A percentile compares a stretch with the other conserved stretches of the same genome.
These are phyloP conservation scores for Phytophthora litchii DNA, from an alignment of 352 stramenopile species.

Conservation along the genomic window DNA sequence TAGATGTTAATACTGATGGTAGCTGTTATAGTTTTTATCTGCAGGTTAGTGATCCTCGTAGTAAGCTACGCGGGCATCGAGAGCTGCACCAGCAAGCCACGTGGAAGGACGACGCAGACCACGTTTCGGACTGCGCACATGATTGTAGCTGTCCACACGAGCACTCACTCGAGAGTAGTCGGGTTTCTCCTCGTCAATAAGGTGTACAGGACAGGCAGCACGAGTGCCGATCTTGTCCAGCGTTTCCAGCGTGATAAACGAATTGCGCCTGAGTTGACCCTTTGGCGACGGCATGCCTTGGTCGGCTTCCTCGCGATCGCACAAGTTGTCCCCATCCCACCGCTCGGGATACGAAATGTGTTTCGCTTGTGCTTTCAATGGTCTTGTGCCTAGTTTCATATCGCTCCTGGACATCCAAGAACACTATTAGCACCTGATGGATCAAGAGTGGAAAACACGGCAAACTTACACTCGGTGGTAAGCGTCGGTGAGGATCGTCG, in stretches of 20 bases:
- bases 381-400: constrained; percentile 75
- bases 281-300: constrained; percentile 60
- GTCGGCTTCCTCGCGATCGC: constrained; percentile 45
- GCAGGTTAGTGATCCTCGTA: constrained; percentile 24
- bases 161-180: constrained; percentile 62
- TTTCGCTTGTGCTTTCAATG: constrained; percentile 50
- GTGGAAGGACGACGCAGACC: constrained; percentile 57
- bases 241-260: constrained; percentile 67
- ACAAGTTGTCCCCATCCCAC: constrained; percentile 22
- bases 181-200: constrained; percentile 59
- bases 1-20: not conserved
- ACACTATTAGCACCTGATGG: not conserved
- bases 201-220: constrained; percentile 68
- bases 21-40: not conserved
- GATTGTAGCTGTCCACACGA: constrained; percentile 69
- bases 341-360: constrained; percentile 54
- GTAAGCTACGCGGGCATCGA: constrained; percentile 34
- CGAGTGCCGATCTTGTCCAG: constrained; percentile 80
- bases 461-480: constrained; percentile 68
- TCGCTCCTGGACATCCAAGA: constrained; percentile 48
- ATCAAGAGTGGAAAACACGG: not conserved
- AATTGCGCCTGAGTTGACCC: constrained; percentile 52
- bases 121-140: constrained; percentile 50
- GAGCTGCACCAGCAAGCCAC: constrained; percentile 46
- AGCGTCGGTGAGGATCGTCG: constrained; percentile 71